Conservation (phyloP, 306 rosid genomes). For the Quercus mongolica region DNA sequence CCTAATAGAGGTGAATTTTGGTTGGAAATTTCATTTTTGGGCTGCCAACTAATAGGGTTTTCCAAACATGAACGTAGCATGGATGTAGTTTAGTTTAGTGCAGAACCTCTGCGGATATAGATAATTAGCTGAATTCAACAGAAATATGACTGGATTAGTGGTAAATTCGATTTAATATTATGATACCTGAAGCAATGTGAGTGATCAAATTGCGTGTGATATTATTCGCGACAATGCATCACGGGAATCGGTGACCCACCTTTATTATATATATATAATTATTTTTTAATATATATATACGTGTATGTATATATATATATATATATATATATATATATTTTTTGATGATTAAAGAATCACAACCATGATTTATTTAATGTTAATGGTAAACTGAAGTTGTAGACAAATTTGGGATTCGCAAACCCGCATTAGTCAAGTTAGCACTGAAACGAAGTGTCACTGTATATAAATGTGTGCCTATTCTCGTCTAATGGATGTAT, state of each 20-base stretch:
- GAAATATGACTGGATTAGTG: not conserved
- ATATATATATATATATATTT: too few relatives aligned
- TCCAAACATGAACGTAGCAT: slow-evolving; percentile 8
- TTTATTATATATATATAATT: not conserved
- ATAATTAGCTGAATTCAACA: not conserved
- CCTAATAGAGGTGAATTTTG: too few relatives aligned
- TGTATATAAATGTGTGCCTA: not conserved
- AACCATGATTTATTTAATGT: not conserved
- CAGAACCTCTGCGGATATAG: slow-evolving; percentile 20
- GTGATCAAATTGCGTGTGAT: slow-evolving; percentile 23
- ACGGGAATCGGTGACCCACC: slow-evolving; percentile 45
- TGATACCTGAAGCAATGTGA: too few relatives aligned
- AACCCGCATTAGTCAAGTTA: not conserved
- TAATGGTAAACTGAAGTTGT: not conserved
- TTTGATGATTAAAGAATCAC: slow-evolving; percentile 8
- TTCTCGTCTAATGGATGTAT: not conserved
- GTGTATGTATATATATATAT: too few relatives aligned
- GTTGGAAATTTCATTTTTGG: too few relatives aligned
- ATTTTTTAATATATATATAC: not conserved
- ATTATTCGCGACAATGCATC: slow-evolving; percentile 44
- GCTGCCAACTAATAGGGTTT: too few relatives aligned
- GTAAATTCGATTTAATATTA: not conserved
- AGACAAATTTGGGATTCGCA: not conserved
- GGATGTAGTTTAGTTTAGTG: slow-evolving; percentile 5
- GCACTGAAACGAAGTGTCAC: not conserved